Evolutionary conservation across 2,329 filamentous ascomycete genomes (phyloP), one percentile per base, ranked within the genome.

Genomic region (Dothidotthia symphoricarpi): DNA sequence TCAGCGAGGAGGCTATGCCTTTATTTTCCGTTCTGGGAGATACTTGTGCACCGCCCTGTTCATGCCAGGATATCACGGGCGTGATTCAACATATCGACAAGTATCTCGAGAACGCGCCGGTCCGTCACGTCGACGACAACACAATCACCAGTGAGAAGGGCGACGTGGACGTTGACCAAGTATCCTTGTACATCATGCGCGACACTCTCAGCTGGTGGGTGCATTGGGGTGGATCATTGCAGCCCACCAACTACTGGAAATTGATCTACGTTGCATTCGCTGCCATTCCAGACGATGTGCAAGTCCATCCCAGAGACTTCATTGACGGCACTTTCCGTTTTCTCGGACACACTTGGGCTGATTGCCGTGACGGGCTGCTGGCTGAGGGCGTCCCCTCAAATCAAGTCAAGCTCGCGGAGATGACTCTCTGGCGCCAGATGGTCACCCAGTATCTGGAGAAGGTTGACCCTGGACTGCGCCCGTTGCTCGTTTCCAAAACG

Each of bases 161-260:
- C 14, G 26, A n/a, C 26, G 26, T 6, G 26, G 26, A 28, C 14
- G 14, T 28, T n/a, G 14, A 28, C 12, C 12, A 28, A n/a, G 26
- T 28, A 6, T 28, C 26, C 26, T 13, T 28, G 26, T 28, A 28
- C 26, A 28, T 28, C 26, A 28, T 28, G 26, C 26, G 26, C 26
- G 26, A 28, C 26, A 28, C 26, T 28, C 26, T 28, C 26, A 28
- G 26, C 26, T 28, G 26, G 26, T 28, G 26, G 26, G 26, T 28
- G 26, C 26, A 28, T 28, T 28, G 26, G 26, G 26, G 26, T 13
- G 26, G 26, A 28, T n/a, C 12, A 11, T 28, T 28, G 14, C 26
- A 28, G 6, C 26, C 26, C n/a, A 28, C n/a, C 26, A 28, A 28
- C 26, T 28, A 28, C 26, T 28, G 26, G 26, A 28, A 28, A 28